Evolutionary conservation across 73 alveolate species (phyloP).

Genomic region (Symbiodinium pilosum): DNA sequence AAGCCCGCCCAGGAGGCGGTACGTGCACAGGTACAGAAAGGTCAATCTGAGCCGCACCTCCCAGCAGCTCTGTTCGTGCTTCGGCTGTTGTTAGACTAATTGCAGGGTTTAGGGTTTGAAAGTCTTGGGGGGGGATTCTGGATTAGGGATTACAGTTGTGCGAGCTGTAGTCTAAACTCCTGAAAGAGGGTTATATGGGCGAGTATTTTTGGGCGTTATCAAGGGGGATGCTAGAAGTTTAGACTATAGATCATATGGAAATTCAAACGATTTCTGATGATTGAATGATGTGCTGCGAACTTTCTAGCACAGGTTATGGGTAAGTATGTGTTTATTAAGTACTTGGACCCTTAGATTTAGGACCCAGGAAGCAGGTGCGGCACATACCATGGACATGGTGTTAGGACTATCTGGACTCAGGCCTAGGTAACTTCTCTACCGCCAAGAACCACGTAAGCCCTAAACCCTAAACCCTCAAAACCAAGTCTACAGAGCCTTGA

Average conservation of each 20-base stretch:
- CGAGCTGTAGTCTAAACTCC: too few species aligned
- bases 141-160: not conserved
- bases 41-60: not conserved
- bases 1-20: not conserved
- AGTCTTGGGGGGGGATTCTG: too few species aligned
- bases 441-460: not conserved
- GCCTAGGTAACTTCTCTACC: not conserved
- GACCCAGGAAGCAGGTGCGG: too few species aligned
- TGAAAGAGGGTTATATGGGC: too few species aligned
- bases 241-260: too few species aligned
- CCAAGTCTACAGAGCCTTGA: not conserved
- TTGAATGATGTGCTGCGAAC: not conserved
- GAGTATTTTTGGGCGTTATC: too few species aligned
- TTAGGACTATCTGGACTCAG: not conserved
- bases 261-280: not conserved
- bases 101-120: not conserved
- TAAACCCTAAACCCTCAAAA: not conserved
- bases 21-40: not conserved
- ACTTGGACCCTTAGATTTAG: too few species aligned
- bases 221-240: too few species aligned
- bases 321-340: not conserved
- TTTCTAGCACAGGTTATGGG: not conserved
- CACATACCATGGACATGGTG: too few species aligned
- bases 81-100: not conserved
- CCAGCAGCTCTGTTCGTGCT: not conserved